Evolutionary conservation across 495 filamentous ascomycete genomes (phyloP).

Genomic region (Trichoderma reesei): DNA sequence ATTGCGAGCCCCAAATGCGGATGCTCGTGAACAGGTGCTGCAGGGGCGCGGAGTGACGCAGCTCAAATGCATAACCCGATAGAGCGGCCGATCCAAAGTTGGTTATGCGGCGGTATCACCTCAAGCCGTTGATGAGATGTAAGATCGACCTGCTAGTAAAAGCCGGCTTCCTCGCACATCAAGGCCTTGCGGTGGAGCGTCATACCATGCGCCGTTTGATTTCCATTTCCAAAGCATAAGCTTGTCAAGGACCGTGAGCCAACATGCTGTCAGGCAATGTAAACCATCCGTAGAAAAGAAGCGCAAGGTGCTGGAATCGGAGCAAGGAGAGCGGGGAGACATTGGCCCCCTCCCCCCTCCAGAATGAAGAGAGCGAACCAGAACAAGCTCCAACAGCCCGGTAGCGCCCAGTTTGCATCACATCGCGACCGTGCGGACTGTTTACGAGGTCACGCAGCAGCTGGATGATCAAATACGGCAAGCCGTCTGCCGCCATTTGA

Average conservation of each 20-base stretch:
- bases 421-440: not conserved
- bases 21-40: not conserved
- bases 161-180: not conserved
- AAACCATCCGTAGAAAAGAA: too few species aligned
- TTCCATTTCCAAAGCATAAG: not conserved
- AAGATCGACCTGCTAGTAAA: not conserved
- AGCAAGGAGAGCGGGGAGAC: too few species aligned
- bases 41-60: not conserved
- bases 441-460: not conserved
- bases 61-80: not conserved
- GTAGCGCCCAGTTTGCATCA: not conserved
- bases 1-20: too few species aligned
- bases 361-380: not conserved
- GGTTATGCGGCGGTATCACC: not conserved
- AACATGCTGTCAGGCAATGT: not conserved
- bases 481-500: not conserved
- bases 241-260: not conserved
- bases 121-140: not conserved
- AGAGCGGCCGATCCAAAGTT: not conserved
- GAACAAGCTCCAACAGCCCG: not conserved
- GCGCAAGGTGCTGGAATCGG: not conserved
- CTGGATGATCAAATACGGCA: not conserved
- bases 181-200: slow-evolving; percentile 1
- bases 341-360: too few species aligned
- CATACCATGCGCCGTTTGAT: not conserved